These are phyloP conservation scores for Xylaria acuta DNA, from an alignment of 495 filamentous ascomycete species.

Conservation along the genomic window DNA sequence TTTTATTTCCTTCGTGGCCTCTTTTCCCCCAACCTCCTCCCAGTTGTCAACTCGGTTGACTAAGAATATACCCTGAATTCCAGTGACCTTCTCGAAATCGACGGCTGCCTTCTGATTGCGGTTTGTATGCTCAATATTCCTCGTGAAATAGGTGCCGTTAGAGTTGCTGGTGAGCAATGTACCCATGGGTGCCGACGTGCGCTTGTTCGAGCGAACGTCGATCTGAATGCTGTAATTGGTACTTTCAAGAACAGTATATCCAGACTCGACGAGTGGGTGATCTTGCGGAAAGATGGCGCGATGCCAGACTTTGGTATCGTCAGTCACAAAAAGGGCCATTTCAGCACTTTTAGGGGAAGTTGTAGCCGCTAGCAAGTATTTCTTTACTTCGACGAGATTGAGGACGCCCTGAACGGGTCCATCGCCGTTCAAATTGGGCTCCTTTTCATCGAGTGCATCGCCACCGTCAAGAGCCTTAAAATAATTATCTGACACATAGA, in stretches of 20 bases:
- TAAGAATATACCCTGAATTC: slow-evolving; percentile 88
- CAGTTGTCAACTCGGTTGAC: slow-evolving; percentile 90
- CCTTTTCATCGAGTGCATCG: slow-evolving; percentile 61
- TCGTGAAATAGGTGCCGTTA: slow-evolving; percentile 92
- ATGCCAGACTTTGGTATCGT: slow-evolving; percentile 85
- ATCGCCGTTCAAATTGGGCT: slow-evolving; percentile 76
- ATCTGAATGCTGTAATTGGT: slow-evolving; percentile 97
- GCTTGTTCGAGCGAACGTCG: slow-evolving; percentile 76
- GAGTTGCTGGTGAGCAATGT: slow-evolving; percentile 92
- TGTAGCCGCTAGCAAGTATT: slow-evolving; percentile 83
- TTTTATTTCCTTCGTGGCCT: slow-evolving; percentile 67
- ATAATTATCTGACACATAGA: slow-evolving; percentile 80
- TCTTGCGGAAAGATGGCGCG: slow-evolving; percentile 83
- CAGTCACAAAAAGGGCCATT: slow-evolving; percentile 81
- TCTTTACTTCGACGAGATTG: slow-evolving; percentile 79
- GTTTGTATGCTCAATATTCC: slow-evolving; percentile 91
- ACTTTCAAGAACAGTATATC: slow-evolving; percentile 92
- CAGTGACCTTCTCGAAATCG: slow-evolving; percentile 90
- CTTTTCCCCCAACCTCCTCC: slow-evolving; percentile 66
- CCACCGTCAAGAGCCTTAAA: slow-evolving; percentile 61
- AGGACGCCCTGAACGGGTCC: slow-evolving; percentile 75
- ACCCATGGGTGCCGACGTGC: slow-evolving; percentile 71
- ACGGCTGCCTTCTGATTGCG: slow-evolving; percentile 72
- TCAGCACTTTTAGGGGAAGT: slow-evolving; percentile 81
- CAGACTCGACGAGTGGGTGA: slow-evolving; percentile 75